phyloP scores from a whole-genome alignment of 352 stramenopile genomes.

The Plasmopara halstedii region DNA sequence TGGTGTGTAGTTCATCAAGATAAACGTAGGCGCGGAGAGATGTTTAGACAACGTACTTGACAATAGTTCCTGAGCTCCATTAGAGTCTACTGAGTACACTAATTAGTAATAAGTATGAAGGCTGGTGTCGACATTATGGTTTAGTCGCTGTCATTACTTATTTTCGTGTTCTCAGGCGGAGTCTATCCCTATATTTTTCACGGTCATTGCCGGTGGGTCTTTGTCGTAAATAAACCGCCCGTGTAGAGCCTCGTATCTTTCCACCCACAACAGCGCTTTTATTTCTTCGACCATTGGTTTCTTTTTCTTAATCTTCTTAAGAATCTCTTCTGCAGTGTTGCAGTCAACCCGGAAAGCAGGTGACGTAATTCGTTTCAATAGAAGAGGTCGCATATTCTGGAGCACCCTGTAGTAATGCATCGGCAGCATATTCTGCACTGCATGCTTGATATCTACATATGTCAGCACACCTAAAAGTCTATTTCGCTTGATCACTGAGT shows the following conservation, averaged over 20 bases:
- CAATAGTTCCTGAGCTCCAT: neutral
- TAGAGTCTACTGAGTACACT: neutral
- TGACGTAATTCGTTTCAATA: conserved; percentile 9
- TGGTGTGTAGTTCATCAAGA: conserved; percentile 38
- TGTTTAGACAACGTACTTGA: conserved; percentile 1
- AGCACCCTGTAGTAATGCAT: conserved; percentile 31
- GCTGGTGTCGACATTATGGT: neutral
- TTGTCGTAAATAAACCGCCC: neutral
- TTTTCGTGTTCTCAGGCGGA: neutral
- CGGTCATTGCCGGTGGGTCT: neutral
- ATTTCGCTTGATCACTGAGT: conserved; percentile 34
- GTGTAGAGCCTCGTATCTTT: conserved; percentile 25
- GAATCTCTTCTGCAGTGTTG: conserved; percentile 21
- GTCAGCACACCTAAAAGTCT: conserved; percentile 27
- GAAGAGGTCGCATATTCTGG: conserved; percentile 7
- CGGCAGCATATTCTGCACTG: conserved; percentile 30
- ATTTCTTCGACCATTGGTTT: conserved; percentile 13
- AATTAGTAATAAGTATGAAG: neutral
- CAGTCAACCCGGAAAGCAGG: conserved; percentile 13
- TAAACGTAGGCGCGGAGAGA: conserved; percentile 22
- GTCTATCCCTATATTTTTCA: conserved; percentile 7
- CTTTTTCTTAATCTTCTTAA: conserved; percentile 14
- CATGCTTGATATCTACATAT: conserved; percentile 23
- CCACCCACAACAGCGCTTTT: conserved; percentile 42
- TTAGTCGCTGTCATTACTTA: neutral